These are phyloP conservation scores for Oenanthe javanica DNA, from an alignment of 140 eudicot species.

Conservation along the genomic window DNA sequence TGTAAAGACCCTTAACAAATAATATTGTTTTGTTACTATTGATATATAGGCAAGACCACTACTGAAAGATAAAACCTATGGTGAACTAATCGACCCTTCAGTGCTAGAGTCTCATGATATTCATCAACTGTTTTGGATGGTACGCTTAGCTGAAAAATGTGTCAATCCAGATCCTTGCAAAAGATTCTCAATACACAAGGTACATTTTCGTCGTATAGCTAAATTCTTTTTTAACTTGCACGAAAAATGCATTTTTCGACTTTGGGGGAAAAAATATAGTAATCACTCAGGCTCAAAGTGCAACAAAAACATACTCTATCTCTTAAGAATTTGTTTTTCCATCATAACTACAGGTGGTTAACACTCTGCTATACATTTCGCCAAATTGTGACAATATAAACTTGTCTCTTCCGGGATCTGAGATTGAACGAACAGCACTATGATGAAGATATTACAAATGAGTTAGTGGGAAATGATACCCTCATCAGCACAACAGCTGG, in stretches of 20 bases:
- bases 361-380: slow-evolving; percentile 7
- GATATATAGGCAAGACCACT: slow-evolving; percentile 6
- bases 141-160: slow-evolving; percentile 3
- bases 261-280: too few relatives aligned
- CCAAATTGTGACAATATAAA: neutral
- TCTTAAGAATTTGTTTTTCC: neutral
- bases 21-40: too few relatives aligned
- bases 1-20: neutral
- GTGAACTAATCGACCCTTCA: slow-evolving; percentile 4
- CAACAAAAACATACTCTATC: too few relatives aligned
- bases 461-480: neutral
- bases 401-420: slow-evolving; percentile 14
- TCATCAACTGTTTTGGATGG: slow-evolving; percentile 10
- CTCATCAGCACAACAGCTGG: neutral
- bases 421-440: neutral
- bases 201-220: neutral
- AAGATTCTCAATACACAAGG: slow-evolving; percentile 7
- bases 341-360: slow-evolving; percentile 24
- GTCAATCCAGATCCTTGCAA: neutral
- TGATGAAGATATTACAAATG: neutral
- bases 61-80: neutral
- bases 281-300: too few relatives aligned
- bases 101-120: slow-evolving; percentile 8
- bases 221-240: too few relatives aligned
- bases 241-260: neutral